Evolutionary conservation across 2,329 filamentous ascomycete genomes (phyloP).

Genomic region (Fusarium newnesense): DNA sequence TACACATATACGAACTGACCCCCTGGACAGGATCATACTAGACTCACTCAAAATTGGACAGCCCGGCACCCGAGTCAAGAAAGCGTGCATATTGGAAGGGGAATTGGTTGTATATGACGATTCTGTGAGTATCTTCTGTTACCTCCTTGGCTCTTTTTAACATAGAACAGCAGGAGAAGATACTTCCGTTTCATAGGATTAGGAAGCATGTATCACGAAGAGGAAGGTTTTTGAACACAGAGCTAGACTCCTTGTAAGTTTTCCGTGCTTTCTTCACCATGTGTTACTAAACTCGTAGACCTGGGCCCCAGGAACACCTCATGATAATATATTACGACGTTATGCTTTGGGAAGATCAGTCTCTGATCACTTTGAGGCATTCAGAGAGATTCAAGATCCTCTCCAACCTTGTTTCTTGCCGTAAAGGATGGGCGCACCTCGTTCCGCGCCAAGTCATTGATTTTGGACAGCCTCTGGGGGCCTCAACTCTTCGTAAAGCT

Average conservation of each 20-base stretch:
- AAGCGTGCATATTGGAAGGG: slow-evolving; percentile 81
- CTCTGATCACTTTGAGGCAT: slow-evolving; percentile 62
- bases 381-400: slow-evolving; percentile 71
- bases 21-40: slow-evolving; percentile 61
- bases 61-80: slow-evolving; percentile 66
- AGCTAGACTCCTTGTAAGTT: slow-evolving; percentile 74
- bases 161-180: slow-evolving; percentile 59
- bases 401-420: slow-evolving; percentile 59
- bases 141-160: slow-evolving; percentile 11
- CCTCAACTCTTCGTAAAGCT: slow-evolving; percentile 65
- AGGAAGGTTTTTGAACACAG: slow-evolving; percentile 74
- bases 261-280: slow-evolving; percentile 13
- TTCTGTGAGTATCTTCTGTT: slow-evolving; percentile 49
- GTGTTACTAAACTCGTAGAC: slow-evolving; percentile 47
- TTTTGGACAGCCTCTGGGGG: slow-evolving; percentile 65
- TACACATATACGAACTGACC: slow-evolving; percentile 16
- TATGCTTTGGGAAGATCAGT: slow-evolving; percentile 64
- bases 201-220: slow-evolving; percentile 81
- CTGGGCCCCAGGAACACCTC: slow-evolving; percentile 62
- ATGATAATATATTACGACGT: slow-evolving; percentile 73
- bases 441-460: slow-evolving; percentile 75
- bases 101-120: slow-evolving; percentile 85
- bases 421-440: slow-evolving; percentile 72
- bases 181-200: slow-evolving; percentile 84
- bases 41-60: slow-evolving; percentile 71